Base-by-base conservation (phyloP, 495 filamentous ascomycete genomes). In the Penicillium samsonianum region DNA sequence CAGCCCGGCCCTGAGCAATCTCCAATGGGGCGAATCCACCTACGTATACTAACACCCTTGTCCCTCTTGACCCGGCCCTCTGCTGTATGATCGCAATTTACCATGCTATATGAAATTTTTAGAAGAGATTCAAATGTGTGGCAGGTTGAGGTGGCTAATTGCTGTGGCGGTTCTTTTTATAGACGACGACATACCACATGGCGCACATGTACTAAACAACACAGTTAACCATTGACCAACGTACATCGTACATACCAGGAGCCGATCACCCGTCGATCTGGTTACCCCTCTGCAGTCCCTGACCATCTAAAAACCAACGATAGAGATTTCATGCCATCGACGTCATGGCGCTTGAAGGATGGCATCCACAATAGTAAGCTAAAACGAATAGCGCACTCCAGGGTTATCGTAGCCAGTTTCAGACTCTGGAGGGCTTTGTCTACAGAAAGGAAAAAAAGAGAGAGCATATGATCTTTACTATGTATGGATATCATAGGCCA, bases 91-190 rank as follows among this genome's bases (percentile, higher is more conserved):
- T 41, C n/a, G 11, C n/a, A 23, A 23, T 14, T 43, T 20, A 6
- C 17, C 41, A 20, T 23, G 9, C 4, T 42, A 42, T 42, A 12
- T 23, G 19, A 12, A 43, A 4, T 12, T 28, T 2, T 41, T 20
- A 6, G 6, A 28, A 31, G 9, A 31, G 46, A 19, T 31, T 48
- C 16, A 12, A 1, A 48, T 22, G 3, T 41, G 49, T 23, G 33
- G 49, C 35, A 38, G 14, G 17, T 40, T 19, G 35, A 17, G 16
- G 48, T 50, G 50, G 38, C 38, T 43, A 10, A 9, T 53, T 7
- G 25, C 23, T 30, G 50, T 42, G 37, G 50, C 37, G 37, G 38
- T 53, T 53, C 50, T 43, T 53, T 53, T 53, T 42, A 53, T 53
- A 53, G 50, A 53, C 20, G 11, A 52, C 14, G 49, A 51, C 25